phyloP scores from a whole-genome alignment of 2,329 filamentous ascomycete genomes.

The Pseudodiploospora longispora region DNA sequence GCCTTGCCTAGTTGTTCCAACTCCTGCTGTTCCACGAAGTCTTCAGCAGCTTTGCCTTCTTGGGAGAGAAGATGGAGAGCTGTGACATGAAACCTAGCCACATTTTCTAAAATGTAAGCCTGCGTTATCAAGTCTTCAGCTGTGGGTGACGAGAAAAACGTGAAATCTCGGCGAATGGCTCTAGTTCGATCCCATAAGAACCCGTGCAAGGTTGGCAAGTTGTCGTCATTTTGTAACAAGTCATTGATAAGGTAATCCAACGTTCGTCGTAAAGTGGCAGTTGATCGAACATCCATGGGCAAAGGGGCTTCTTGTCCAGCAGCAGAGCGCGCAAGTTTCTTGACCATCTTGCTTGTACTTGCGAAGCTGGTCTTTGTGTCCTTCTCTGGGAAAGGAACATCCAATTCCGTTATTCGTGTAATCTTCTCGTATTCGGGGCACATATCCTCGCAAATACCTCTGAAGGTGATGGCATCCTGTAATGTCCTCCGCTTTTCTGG shows the following conservation, averaged over 20 bases:
- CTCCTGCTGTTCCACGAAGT: constrained; percentile 60
- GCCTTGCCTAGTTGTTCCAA: constrained; percentile 59
- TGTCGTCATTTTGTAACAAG: constrained; percentile 46
- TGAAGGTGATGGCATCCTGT: constrained; percentile 57
- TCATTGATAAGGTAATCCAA: constrained; percentile 57
- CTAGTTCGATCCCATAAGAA: constrained; percentile 63
- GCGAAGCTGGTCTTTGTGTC: constrained; percentile 36
- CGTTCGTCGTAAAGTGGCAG: constrained; percentile 48
- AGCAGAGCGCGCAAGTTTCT: constrained; percentile 58
- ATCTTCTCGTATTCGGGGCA: constrained; percentile 61
- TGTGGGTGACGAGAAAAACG: constrained; percentile 55
- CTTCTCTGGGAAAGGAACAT: constrained; percentile 50
- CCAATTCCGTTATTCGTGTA: constrained; percentile 52
- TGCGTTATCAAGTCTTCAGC: constrained; percentile 49
- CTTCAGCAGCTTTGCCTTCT: constrained; percentile 46
- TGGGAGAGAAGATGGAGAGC: constrained; percentile 55
- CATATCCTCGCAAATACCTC: constrained; percentile 62
- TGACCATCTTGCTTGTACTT: constrained; percentile 51
- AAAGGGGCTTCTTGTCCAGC: constrained; percentile 60
- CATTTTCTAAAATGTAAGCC: constrained; percentile 57
- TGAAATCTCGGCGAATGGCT: constrained; percentile 60
- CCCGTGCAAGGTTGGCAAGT: constrained; percentile 48
- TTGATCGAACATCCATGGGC: constrained; percentile 59
- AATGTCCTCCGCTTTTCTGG: constrained; percentile 55
- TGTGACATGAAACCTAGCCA: constrained; percentile 59